These are phyloP conservation scores for Berberis thunbergii DNA, from an alignment of 164 flowering plant genomes.

Conservation along the genomic window DNA sequence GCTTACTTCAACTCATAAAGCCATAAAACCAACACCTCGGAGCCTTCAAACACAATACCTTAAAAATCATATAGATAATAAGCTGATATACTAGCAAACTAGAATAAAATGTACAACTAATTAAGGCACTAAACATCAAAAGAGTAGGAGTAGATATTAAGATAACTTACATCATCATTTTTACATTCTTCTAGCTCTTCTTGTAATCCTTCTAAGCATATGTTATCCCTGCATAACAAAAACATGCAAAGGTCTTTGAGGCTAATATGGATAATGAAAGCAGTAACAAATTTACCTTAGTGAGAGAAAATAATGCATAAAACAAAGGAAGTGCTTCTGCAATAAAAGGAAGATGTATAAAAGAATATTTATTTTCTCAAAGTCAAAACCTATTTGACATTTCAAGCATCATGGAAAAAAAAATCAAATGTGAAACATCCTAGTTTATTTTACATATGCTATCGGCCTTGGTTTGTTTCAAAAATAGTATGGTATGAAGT, in stretches of 20 bases:
- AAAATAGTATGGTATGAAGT: too few relatives aligned
- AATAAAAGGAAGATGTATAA: neutral
- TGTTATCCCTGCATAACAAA: conserved; percentile 47
- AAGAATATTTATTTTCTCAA: neutral
- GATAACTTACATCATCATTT: conserved; percentile 62
- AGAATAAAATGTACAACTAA: neutral
- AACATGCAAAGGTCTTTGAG: neutral
- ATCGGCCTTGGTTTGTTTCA: too few relatives aligned
- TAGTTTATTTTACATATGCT: too few relatives aligned
- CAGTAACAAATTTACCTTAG: neutral
- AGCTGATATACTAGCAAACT: too few relatives aligned
- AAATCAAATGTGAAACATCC: too few relatives aligned
- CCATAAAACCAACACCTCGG: neutral
- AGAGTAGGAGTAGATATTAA: neutral
- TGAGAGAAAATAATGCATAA: too few relatives aligned
- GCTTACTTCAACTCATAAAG: neutral
- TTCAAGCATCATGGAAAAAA: too few relatives aligned
- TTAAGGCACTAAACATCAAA: neutral
- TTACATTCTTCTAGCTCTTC: conserved; percentile 85
- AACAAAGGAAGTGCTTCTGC: neutral
- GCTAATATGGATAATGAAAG: neutral
- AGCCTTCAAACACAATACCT: too few relatives aligned
- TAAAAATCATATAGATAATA: neutral
- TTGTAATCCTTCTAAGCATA: conserved; percentile 83
- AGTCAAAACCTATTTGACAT: neutral